These are phyloP conservation scores for Cladorrhinum sp. DNA, from an alignment of 2,329 filamentous ascomycete genomes.

Conservation along the genomic window DNA sequence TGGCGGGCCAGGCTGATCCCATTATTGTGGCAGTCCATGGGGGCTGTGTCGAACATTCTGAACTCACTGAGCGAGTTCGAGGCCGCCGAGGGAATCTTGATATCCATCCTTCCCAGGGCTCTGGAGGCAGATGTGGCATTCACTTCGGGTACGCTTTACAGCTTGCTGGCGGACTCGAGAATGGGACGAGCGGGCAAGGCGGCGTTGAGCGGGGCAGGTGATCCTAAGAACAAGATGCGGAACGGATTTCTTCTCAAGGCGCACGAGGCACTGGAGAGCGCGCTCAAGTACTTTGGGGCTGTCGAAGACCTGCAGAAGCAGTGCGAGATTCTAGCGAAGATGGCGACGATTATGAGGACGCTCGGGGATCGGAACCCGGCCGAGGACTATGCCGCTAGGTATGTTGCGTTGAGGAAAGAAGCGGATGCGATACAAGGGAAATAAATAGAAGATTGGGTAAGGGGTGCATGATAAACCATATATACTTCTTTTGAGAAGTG, in stretches of 20 bases:
- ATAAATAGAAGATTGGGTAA: background rate
- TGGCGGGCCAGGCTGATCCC: slow-evolving; percentile 67
- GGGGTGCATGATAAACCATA: background rate
- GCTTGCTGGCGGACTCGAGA: slow-evolving; percentile 69
- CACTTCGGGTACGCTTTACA: slow-evolving; percentile 65
- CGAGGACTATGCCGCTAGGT: slow-evolving; percentile 65
- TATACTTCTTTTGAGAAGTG: no score
- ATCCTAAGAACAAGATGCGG: slow-evolving; percentile 18
- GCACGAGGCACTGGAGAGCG: slow-evolving; percentile 58
- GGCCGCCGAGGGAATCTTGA: slow-evolving; percentile 62
- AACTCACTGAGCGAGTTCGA: slow-evolving; percentile 68
- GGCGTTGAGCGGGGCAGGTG: background rate
- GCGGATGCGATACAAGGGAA: slow-evolving; percentile 21
- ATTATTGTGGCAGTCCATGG: slow-evolving; percentile 70
- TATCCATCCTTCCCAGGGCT: slow-evolving; percentile 70
- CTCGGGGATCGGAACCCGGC: slow-evolving; percentile 62
- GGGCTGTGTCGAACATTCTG: slow-evolving; percentile 65
- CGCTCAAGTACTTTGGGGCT: slow-evolving; percentile 61
- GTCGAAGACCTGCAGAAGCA: slow-evolving; percentile 68
- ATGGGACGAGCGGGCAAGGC: slow-evolving; percentile 69
- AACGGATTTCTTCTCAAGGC: slow-evolving; percentile 56
- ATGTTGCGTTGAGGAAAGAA: slow-evolving; percentile 55
- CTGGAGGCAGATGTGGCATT: slow-evolving; percentile 66
- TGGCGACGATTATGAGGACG: slow-evolving; percentile 70
- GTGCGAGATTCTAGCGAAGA: slow-evolving; percentile 79